Evolutionary conservation across 78 protist genomes (phyloP), one percentile per base, ranked within the genome.

Genomic region (Polysphondylium violaceum): DNA sequence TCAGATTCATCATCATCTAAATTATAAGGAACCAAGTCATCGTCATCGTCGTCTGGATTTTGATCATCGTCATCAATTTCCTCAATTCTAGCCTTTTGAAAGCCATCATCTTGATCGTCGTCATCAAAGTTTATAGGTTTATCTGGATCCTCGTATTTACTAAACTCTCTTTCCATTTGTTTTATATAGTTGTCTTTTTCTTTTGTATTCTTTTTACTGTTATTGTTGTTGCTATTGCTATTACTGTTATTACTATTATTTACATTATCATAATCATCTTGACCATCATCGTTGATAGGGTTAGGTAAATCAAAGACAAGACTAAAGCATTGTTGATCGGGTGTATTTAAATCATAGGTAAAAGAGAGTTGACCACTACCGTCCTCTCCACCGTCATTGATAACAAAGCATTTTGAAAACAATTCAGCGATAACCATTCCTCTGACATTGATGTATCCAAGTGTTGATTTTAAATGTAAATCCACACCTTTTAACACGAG

Each of bases 1-100:
- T 83, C 91, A 8, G 91, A 83, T 59, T 83, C 91, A 25, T 83
- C 91, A 83, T 83, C 91, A 23, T 83, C 72, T 33, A 83, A 44
- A 69, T 83, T 41, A 44, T 83, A 83, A 16, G 91, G 91, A 59
- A 43, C 59, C 23, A 83, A 63, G 38, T 74, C 65, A 58, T 74
- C 83, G 25, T 51, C 67, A 29, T 51, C 63, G 7, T 51, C 44
- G 1, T 33, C 47, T 19, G 14, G 35, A 11, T n/a, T 44, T 0
- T 71, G 47, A 25, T 64, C 76, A 36, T 78, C 77, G 7, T 55
- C 68, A 33, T 35, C 47, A 44, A 27, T 35, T 21, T 68, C 58
- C 7, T 50, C 64, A 50, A 58, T 58, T 17, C 6, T 9, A 71
- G 29, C 55, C 12, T 23, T 6, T 36, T 64, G 19, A 7, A 21